Conservation (phyloP, 2,329 filamentous ascomycete genomes). For the Phialemoniopsis sp. region DNA sequence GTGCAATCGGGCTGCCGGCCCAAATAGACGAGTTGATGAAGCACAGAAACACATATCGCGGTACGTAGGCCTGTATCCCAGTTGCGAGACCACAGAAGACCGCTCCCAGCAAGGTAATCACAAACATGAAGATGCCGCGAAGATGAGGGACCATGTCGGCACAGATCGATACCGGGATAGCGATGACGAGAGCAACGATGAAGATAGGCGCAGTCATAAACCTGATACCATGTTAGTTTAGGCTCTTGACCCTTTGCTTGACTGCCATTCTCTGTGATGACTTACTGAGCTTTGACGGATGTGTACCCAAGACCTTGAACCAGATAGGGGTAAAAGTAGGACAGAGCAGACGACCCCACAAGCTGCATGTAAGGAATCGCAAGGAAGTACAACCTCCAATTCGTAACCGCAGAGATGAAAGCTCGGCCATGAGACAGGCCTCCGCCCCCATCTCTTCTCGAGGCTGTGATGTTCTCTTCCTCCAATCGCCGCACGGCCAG, state of each 20-base stretch:
- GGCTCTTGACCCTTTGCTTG: no score
- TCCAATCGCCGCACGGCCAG: conserved; percentile 58
- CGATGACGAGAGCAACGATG: no score
- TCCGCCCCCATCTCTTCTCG: no score
- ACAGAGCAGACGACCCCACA: conserved; percentile 37
- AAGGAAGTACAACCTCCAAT: conserved; percentile 34
- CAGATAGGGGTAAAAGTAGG: conserved; percentile 50
- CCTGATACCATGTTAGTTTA: no score
- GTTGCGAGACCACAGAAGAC: no score
- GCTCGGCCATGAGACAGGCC: conserved; percentile 18
- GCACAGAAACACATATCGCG: conserved; percentile 49
- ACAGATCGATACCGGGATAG: no score
- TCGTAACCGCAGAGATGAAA: conserved; percentile 22
- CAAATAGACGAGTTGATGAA: conserved; percentile 52
- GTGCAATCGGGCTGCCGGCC: conserved; percentile 44
- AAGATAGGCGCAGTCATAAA: no score
- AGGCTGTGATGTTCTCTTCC: conserved; percentile 55
- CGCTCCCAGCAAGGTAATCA: no score
- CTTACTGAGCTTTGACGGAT: conserved; percentile 39
- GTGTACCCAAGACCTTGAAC: conserved; percentile 47
- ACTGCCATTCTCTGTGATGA: no score
- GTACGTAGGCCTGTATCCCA: no score
- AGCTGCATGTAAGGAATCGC: conserved; percentile 37
- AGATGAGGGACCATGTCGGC: no score
- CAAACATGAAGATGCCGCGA: no score